Percentiles rank a stretch among this genome's conserved stretches.
Evolutionary conservation across 2,329 filamentous ascomycete genomes (phyloP).

Genomic region (Stylonectria norvegica): DNA sequence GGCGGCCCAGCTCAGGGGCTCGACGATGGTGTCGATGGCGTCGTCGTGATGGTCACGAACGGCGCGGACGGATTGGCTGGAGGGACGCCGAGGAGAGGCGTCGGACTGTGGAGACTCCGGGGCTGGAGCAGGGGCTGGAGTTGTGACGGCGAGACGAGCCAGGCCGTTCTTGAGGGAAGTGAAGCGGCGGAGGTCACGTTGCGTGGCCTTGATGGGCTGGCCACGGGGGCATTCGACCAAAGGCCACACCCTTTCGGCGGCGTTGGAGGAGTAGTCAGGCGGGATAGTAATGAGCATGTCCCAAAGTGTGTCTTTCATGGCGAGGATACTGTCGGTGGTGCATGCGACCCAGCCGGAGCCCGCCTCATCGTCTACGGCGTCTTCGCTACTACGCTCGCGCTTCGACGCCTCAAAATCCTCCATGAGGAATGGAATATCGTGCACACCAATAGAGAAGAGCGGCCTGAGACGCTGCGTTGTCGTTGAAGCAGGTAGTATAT

Average conservation of each 20-base stretch:
- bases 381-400: constrained; percentile 34
- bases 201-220: constrained; percentile 73
- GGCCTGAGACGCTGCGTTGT: constrained; percentile 67
- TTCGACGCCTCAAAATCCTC: constrained; percentile 53
- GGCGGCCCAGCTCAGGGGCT: constrained; percentile 66
- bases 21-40: constrained; percentile 53
- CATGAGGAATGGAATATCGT: constrained; percentile 80
- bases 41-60: constrained; percentile 43
- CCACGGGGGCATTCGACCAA: constrained; percentile 65
- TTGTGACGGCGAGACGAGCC: constrained; percentile 38
- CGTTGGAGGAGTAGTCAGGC: constrained; percentile 54
- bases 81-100: constrained; percentile 23
- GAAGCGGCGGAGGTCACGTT: constrained; percentile 83
- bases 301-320: constrained; percentile 81
- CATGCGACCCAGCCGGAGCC: constrained; percentile 83
- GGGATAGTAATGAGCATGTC: constrained; percentile 87
- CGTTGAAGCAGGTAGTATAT: constrained; percentile 62
- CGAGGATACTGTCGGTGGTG: constrained; percentile 90
- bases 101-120: constrained; percentile 30
- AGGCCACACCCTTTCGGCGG: constrained; percentile 67
- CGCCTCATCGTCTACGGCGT: constrained; percentile 42
- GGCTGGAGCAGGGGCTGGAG: constrained; percentile 19
- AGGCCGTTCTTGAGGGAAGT: constrained; percentile 64
- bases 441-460: constrained; percentile 89
- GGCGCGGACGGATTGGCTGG: constrained; percentile 25